phyloP scores from a whole-genome alignment of 1,139 yeast species.

The Blastobotrys elegans region DNA sequence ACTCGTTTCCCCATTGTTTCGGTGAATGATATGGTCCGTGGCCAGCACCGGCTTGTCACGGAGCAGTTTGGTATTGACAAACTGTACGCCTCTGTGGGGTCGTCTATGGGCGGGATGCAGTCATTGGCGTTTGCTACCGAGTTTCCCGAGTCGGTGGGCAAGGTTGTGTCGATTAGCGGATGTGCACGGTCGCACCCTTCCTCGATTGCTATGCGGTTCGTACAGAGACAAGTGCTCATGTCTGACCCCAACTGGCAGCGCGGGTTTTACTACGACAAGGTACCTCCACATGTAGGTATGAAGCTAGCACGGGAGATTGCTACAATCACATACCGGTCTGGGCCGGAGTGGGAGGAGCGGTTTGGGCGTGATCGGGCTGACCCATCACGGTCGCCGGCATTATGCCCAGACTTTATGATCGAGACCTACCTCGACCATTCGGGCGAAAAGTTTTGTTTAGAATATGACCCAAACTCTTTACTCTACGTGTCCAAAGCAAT shows the following conservation, averaged over 20 bases:
- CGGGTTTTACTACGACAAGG: conserved; percentile 72
- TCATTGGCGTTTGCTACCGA: conserved; percentile 82
- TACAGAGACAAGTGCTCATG: conserved; percentile 91
- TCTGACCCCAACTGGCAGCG: conserved; percentile 93
- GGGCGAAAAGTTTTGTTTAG: conserved; percentile 87
- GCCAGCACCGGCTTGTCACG: conserved; percentile 65
- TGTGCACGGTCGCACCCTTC: conserved; percentile 94
- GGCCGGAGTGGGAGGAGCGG: conserved; percentile 95
- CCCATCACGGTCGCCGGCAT: conserved; percentile 71
- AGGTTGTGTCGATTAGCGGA: conserved; percentile 75
- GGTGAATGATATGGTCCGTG: conserved; percentile 85
- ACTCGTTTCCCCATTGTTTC: conserved; percentile 85
- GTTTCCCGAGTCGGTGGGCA: conserved; percentile 69
- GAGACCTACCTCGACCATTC: conserved; percentile 93
- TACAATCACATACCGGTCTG: conserved; percentile 88
- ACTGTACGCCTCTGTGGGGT: conserved; percentile 78
- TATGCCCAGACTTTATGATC: conserved; percentile 87
- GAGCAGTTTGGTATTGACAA: conserved; percentile 58
- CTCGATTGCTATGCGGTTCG: conserved; percentile 87
- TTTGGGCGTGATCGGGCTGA: conserved; percentile 88
- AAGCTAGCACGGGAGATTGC: conserved; percentile 90
- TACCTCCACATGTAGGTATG: conserved; percentile 95
- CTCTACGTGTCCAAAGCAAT: conserved; percentile 86
- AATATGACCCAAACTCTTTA: conserved; percentile 87
- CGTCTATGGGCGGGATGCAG: conserved; percentile 98